Evolutionary conservation across 2,329 filamentous ascomycete genomes (phyloP), one percentile per base, ranked within the genome.

Genomic region (Penicillium hesseltinei): DNA sequence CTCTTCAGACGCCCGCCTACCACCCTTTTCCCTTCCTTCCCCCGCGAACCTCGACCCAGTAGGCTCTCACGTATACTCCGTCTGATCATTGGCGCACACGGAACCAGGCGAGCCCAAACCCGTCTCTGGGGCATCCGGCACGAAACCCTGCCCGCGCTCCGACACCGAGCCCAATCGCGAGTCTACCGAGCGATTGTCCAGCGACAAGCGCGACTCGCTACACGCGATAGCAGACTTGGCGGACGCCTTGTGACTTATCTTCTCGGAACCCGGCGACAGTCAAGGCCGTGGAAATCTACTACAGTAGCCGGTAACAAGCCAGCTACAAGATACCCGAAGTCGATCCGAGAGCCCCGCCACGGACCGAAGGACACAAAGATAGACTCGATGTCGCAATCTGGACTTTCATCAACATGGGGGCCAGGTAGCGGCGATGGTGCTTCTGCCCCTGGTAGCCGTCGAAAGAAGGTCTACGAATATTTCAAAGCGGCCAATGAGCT

Each of bases 401-500:
- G 64, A 19, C 54, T 58, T 10, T 62, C 68, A 45, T 62, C 63
- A 38, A 56, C 67, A 45, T 64, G 66, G 53, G 59, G 63, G 33
- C 59, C 62, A 58, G 65, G 62, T 6, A 49, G 62, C 40, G 70
- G 69, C 19, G 62, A 66, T 55, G 65, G 62, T 47, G 66, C 58
- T 62, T 69, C 69, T 44, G 73, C 92, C 75, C 82, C 84, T 36
- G 91, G 92, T 1, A 82, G 85, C n/a, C 81, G 91, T 63, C 82
- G 93, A 66, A 88, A 83, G 74, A 95, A 88, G 79, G 78, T 97
- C 43, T 90, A 89, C 35, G 86, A 84, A 13, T 89, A 89, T 69
- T 70, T 90, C 54, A 88, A 85, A 69, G 86, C 87, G 50, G 88
- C 88, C 11, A 90, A 90, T 68, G 88, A 90, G 70, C 71, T 90